phyloP scores from a whole-genome alignment of 2,329 filamentous ascomycete species.

The Colletotrichum cordylinicola region DNA sequence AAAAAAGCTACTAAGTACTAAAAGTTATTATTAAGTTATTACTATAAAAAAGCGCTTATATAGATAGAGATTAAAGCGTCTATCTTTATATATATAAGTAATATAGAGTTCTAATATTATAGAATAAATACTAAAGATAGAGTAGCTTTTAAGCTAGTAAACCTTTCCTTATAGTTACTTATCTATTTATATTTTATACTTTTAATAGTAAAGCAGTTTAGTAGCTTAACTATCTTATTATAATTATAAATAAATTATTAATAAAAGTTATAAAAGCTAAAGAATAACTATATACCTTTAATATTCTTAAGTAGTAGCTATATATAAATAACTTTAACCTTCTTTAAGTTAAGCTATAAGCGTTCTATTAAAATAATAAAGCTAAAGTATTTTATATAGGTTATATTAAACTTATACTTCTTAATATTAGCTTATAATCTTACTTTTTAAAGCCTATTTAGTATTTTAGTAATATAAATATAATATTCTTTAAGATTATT shows the following conservation, averaged over 20 bases:
- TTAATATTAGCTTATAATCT: no score
- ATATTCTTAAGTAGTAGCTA: no score
- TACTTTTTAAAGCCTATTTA: no score
- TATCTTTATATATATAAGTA: background rate
- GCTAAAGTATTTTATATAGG: no score
- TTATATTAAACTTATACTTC: no score
- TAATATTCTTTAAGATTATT: no score
- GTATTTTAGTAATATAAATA: no score
- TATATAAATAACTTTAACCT: no score
- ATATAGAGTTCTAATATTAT: background rate
- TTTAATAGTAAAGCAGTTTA: background rate
- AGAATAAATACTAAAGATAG: accelerated
- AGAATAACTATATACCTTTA: no score
- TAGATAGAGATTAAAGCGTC: background rate
- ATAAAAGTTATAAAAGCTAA: background rate
- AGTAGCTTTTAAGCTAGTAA: background rate
- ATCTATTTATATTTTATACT: background rate
- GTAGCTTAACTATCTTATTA: background rate
- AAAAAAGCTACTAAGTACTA: background rate
- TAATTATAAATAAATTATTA: background rate
- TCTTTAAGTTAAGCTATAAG: background rate
- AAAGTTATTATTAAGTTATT: background rate
- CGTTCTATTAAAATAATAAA: no score
- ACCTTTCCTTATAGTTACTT: no score
- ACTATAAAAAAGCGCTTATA: background rate